Percentiles rank a stretch among this genome's conserved stretches.
Evolutionary conservation across 768 basidiomycete species (phyloP).

Genomic region (Amanita molliuscula): DNA sequence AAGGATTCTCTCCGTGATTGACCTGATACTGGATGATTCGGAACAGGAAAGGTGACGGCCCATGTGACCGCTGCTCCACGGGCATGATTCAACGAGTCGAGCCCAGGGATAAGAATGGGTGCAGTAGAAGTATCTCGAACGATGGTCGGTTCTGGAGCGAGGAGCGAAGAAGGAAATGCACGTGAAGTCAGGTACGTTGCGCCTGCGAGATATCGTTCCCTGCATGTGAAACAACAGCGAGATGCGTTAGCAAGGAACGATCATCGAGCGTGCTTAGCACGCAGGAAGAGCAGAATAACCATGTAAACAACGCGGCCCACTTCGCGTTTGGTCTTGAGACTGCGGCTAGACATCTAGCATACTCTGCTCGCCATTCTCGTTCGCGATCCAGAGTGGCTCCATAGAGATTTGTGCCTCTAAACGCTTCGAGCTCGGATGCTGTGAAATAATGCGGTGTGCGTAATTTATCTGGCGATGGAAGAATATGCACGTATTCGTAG

Average conservation of each 20-base stretch:
- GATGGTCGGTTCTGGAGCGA: constrained; percentile 48
- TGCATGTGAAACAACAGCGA: constrained; percentile 17
- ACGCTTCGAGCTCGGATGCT: constrained; percentile 44
- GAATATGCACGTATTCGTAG: constrained; percentile 51
- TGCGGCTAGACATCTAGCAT: constrained; percentile 38
- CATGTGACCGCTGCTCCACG: constrained; percentile 78
- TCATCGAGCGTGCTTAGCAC: neutral
- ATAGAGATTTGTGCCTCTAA: constrained; percentile 74
- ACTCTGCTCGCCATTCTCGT: constrained; percentile 53
- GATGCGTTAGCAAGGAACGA: neutral
- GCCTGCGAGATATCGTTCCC: constrained; percentile 64
- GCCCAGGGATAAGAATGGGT: constrained; percentile 78
- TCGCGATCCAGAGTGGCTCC: constrained; percentile 65
- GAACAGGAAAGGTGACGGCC: constrained; percentile 40
- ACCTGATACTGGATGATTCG: constrained; percentile 8
- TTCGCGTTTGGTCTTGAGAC: constrained; percentile 22
- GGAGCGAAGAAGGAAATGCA: constrained; percentile 80
- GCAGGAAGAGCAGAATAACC: constrained; percentile 33
- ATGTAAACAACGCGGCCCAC: constrained; percentile 50
- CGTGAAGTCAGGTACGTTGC: constrained; percentile 79
- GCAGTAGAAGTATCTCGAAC: constrained; percentile 40
- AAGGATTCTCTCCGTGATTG: constrained; percentile 16
- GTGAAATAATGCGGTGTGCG: constrained; percentile 72
- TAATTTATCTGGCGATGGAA: constrained; percentile 49
- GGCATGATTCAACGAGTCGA: constrained; percentile 82